Evolutionary conservation across 176 grass and related monocot species (phyloP).

Genomic region (Triticum turgidum): DNA sequence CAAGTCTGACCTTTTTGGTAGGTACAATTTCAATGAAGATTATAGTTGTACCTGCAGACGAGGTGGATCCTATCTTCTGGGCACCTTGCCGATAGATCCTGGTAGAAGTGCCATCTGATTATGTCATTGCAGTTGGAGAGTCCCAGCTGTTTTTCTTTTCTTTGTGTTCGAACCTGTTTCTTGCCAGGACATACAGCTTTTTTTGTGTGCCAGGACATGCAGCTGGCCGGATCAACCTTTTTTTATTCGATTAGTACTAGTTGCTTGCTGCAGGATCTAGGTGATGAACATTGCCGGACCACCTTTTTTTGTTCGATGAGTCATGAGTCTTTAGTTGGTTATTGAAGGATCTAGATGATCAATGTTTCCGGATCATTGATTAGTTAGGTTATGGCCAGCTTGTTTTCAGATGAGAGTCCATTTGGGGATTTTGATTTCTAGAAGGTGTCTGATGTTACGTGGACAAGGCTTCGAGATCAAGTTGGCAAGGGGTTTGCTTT

Average conservation of each 20-base stretch:
- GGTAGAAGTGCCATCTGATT: not conserved
- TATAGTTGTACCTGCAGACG: not conserved
- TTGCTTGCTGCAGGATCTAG: not conserved
- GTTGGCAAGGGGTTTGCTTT: not conserved
- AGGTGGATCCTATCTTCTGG: not conserved
- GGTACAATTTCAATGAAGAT: not conserved
- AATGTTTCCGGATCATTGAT: not conserved
- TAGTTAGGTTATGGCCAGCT: not conserved
- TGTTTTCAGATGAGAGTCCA: no score
- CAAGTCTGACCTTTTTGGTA: not conserved
- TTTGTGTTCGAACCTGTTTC: not conserved
- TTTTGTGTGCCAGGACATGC: not conserved
- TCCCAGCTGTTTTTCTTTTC: not conserved
- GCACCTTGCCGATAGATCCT: not conserved
- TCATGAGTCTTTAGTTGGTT: not conserved
- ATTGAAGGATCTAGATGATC: not conserved
- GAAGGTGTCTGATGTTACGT: not conserved
- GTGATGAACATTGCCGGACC: not conserved
- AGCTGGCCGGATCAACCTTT: not conserved
- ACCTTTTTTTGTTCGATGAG: not conserved
- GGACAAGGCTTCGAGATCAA: not conserved
- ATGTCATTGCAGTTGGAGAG: not conserved
- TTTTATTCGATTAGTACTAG: not conserved
- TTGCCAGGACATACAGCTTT: not conserved
- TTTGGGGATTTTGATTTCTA: not conserved